phyloP scores from a whole-genome alignment of 73 alveolate genomes.

The Paramecium sexaurelia region DNA sequence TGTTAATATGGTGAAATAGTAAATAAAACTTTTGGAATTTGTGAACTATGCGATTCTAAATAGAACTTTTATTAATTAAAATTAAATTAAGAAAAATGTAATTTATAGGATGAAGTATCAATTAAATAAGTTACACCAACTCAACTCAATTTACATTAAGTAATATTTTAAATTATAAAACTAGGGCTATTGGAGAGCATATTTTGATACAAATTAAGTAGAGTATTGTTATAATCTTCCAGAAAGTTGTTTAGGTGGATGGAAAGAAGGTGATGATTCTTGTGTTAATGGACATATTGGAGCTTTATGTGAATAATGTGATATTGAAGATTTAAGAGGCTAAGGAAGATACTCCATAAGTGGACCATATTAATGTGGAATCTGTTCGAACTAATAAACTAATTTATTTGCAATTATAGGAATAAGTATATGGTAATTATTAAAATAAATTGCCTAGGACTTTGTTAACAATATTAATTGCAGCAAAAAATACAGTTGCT shows the following conservation, averaged over 20 bases:
- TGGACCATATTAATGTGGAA: not conserved
- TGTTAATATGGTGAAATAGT: not conserved
- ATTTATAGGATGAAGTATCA: not conserved
- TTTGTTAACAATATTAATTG: not conserved
- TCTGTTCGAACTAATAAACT: not conserved
- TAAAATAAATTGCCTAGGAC: not conserved
- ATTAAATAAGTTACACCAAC: not conserved
- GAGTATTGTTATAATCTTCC: conserved; percentile 10
- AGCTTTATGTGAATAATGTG: conserved; percentile 54
- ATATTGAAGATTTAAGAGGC: not conserved
- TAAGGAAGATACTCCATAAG: conserved; percentile 25
- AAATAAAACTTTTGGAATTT: not conserved
- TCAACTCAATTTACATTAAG: not conserved
- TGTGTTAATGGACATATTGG: conserved; percentile 49
- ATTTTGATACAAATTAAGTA: not conserved
- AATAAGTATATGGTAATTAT: not conserved
- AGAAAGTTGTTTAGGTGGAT: conserved; percentile 56
- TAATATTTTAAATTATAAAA: not conserved
- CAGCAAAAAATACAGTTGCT: not conserved
- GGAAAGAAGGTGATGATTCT: conserved; percentile 39
- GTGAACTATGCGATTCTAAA: not conserved
- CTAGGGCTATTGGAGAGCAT: conserved; percentile 39
- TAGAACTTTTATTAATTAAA: not conserved
- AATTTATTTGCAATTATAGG: not conserved
- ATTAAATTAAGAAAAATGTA: not conserved